Evolutionary conservation across 352 stramenopile species (phyloP).

Genomic region (Hyaloperonospora arabidopsidis): DNA sequence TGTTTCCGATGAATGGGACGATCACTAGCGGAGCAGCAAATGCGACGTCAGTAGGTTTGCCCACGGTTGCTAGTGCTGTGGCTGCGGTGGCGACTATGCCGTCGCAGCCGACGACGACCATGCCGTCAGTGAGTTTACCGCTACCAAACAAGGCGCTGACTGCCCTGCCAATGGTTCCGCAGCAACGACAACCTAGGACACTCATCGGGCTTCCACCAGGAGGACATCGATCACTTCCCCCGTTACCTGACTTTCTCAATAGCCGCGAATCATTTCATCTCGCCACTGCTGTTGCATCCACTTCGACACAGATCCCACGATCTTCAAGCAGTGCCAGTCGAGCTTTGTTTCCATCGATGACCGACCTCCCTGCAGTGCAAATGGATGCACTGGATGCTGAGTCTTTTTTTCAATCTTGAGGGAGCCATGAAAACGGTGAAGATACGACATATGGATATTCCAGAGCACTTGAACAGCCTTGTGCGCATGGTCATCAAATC

Average conservation of each 20-base stretch:
- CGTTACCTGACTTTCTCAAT: slow-evolving; percentile 58
- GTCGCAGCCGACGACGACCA: slow-evolving; percentile 21
- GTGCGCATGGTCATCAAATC: no score
- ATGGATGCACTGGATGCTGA: slow-evolving; percentile 37
- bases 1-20: slow-evolving; percentile 25
- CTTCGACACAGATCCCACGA: slow-evolving; percentile 8
- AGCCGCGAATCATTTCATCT: slow-evolving; percentile 54
- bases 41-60: slow-evolving; percentile 15
- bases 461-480: no score
- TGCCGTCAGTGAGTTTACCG: slow-evolving; percentile 26
- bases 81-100: slow-evolving; percentile 18
- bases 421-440: neutral
- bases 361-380: slow-evolving; percentile 27
- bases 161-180: slow-evolving; percentile 18
- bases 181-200: slow-evolving; percentile 28
- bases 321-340: slow-evolving; percentile 17
- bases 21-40: slow-evolving; percentile 6
- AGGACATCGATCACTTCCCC: slow-evolving; percentile 43
- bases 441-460: no score
- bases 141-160: slow-evolving; percentile 24
- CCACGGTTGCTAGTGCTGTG: slow-evolving; percentile 20
- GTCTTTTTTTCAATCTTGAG: slow-evolving; percentile 39
- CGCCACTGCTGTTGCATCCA: slow-evolving; percentile 16
- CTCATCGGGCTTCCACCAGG: slow-evolving; percentile 48
- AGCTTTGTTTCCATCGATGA: slow-evolving; percentile 44